A percentile compares a stretch with the other conserved stretches of the same genome.
Conservation (phyloP, 805 yeast species). For the Danielia oregonensis region DNA sequence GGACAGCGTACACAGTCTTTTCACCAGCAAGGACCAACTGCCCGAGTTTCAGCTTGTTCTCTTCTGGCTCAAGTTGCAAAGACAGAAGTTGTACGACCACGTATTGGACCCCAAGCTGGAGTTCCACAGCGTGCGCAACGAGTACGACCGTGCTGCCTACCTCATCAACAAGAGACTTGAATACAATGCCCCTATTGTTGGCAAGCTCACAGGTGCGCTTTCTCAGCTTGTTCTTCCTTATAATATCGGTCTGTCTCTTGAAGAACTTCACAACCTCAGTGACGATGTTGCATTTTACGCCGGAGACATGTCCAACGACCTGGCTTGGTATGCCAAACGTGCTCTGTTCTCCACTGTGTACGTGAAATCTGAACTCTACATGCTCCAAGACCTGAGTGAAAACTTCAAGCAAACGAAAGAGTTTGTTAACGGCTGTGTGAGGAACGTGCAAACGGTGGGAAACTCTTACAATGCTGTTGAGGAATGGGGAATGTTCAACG, state of each 20-base stretch:
- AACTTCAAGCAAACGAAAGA: conserved; percentile 54
- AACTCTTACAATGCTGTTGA: conserved; percentile 59
- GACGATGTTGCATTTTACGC: conserved; percentile 83
- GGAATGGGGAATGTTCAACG: conserved; percentile 74
- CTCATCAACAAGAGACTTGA: conserved; percentile 48
- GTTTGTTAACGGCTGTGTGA: conserved; percentile 60
- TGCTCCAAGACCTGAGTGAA: conserved; percentile 68
- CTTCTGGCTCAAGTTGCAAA: conserved; percentile 42
- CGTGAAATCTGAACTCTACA: conserved; percentile 72
- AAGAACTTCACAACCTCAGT: conserved; percentile 67
- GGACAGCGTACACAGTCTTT: conserved; percentile 46
- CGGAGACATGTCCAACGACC: conserved; percentile 75
- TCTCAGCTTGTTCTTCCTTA: conserved; percentile 63
- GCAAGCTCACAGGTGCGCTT: conserved; percentile 47
- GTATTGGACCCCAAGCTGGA: conserved; percentile 19
- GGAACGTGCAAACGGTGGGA: conserved; percentile 52
- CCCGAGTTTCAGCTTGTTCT: conserved; percentile 53
- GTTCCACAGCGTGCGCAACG: conserved; percentile 27
- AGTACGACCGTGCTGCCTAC: conserved; percentile 41
- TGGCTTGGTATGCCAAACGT: conserved; percentile 92
- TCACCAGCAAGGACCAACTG: conserved; percentile 22
- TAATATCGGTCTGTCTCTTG: conserved; percentile 52
- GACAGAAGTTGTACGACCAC: conserved; percentile 34
- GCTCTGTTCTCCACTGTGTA: conserved; percentile 65
- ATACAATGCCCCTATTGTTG: conserved; percentile 47